These are phyloP conservation scores for Neohortaea acidophila DNA, from an alignment of 495 filamentous ascomycete species.

Conservation along the genomic window DNA sequence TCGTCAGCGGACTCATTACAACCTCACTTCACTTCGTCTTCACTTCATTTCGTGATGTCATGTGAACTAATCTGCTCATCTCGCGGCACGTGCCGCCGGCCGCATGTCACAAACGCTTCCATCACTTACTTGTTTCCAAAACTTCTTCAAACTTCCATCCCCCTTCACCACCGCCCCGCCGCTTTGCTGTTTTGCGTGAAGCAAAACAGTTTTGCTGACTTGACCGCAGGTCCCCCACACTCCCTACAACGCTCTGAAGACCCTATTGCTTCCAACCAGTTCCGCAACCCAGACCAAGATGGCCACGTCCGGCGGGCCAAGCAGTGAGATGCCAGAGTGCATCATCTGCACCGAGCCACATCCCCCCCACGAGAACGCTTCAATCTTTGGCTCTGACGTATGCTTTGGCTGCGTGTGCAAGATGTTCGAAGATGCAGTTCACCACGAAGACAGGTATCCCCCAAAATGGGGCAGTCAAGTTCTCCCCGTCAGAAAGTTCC, in stretches of 20 bases:
- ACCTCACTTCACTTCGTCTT: constrained; percentile 1
- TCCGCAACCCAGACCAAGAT: too few species aligned
- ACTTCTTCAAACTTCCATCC: too few species aligned
- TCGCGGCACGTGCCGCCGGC: too few species aligned
- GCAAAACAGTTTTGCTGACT: not conserved
- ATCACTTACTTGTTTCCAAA: too few species aligned
- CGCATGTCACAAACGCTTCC: too few species aligned
- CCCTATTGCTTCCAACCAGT: too few species aligned
- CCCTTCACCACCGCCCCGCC: too few species aligned
- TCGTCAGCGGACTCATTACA: not conserved
- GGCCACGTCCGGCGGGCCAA: too few species aligned
- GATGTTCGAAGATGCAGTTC: not conserved
- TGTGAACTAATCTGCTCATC: too few species aligned
- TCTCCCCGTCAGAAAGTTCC: not conserved
- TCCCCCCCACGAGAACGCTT: not conserved
- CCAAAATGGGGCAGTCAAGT: not conserved
- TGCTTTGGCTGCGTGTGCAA: not conserved
- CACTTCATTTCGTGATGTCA: too few species aligned
- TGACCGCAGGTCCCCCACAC: not conserved
- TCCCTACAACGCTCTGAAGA: not conserved
- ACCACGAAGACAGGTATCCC: not conserved
- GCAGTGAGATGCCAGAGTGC: not conserved
- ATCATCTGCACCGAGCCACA: not conserved
- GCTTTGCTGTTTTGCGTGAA: not conserved
- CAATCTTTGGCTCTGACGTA: not conserved